phyloP scores from a whole-genome alignment of 1,139 yeast genomes.

The Kodamaea fungicola region DNA sequence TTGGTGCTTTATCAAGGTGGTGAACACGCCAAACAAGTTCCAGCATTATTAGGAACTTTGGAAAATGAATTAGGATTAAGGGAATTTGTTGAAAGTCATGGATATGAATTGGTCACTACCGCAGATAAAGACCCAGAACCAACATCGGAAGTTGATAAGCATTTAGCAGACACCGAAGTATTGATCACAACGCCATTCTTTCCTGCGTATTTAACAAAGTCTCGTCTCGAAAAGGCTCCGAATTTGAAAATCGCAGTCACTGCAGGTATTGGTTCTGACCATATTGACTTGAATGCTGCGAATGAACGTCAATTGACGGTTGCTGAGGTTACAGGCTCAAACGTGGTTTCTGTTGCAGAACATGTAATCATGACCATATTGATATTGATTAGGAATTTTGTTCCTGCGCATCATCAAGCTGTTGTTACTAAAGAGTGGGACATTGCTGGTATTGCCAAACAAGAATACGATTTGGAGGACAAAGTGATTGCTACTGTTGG shows the following conservation, averaged over 20 bases:
- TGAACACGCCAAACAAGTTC: slow-evolving; percentile 57
- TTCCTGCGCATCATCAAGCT: slow-evolving; percentile 74
- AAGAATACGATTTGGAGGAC: slow-evolving; percentile 71
- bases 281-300: slow-evolving; percentile 71
- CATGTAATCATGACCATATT: slow-evolving; percentile 76
- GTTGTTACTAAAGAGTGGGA: slow-evolving; percentile 59
- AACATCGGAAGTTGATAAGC: slow-evolving; percentile 55
- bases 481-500: slow-evolving; percentile 79
- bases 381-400: slow-evolving; percentile 70
- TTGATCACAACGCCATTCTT: slow-evolving; percentile 82
- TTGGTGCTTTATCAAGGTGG: slow-evolving; percentile 56
- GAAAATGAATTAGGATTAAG: slow-evolving; percentile 77
- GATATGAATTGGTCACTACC: slow-evolving; percentile 68
- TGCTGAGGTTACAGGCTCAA: slow-evolving; percentile 79
- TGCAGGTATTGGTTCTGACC: slow-evolving; percentile 87
- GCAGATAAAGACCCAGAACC: slow-evolving; percentile 65
- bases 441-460: slow-evolving; percentile 73
- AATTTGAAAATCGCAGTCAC: slow-evolving; percentile 71
- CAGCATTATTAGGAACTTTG: slow-evolving; percentile 61
- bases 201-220: slow-evolving; percentile 72
- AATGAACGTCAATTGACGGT: slow-evolving; percentile 63
- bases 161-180: slow-evolving; percentile 68
- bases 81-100: slow-evolving; percentile 59
- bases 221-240: slow-evolving; percentile 66
- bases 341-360: slow-evolving; percentile 78